Conservation (phyloP, 768 basidiomycete genomes). For the Mrakia gelida region DNA sequence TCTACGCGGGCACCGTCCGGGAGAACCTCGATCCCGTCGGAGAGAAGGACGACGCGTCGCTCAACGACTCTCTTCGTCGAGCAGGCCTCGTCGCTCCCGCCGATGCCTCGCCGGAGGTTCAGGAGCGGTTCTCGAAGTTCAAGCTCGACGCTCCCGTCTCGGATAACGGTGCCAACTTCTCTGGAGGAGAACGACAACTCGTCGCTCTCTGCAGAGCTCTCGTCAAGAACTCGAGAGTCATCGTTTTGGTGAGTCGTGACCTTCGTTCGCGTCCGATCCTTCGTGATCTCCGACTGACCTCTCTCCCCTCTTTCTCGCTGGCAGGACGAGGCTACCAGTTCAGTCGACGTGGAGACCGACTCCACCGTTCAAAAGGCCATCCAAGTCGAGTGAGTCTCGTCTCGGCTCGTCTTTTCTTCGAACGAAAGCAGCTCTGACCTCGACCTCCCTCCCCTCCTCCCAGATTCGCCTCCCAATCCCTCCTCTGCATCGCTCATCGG, state of each 20-base stretch:
- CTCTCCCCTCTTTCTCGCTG: neutral
- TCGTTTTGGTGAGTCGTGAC: constrained; percentile 51
- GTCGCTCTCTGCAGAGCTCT: constrained; percentile 57
- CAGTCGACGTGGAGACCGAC: constrained; percentile 62
- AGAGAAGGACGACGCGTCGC: constrained; percentile 55
- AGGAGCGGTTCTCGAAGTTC: constrained; percentile 58
- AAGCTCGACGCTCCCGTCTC: constrained; percentile 59
- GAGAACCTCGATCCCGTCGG: constrained; percentile 53
- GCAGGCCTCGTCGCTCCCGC: constrained; percentile 56
- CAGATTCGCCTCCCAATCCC: constrained; percentile 36
- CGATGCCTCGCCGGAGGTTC: constrained; percentile 48
- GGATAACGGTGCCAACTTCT: constrained; percentile 63
- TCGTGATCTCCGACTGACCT: neutral
- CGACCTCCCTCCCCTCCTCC: constrained; percentile 57
- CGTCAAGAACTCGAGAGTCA: constrained; percentile 58
- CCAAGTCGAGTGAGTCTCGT: constrained; percentile 51
- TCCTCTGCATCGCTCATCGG: constrained; percentile 36
- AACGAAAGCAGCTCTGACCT: constrained; percentile 53
- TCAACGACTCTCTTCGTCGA: constrained; percentile 59
- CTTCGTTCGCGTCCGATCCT: neutral
- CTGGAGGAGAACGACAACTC: constrained; percentile 60
- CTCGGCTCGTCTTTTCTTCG: constrained; percentile 35
- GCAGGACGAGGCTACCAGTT: constrained; percentile 63
- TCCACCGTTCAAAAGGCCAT: constrained; percentile 61
- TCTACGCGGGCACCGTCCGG: constrained; percentile 48